Evolutionary conservation across 106 monocot genomes (phyloP).

Genomic region (Dendrobium chrysotoxum): DNA sequence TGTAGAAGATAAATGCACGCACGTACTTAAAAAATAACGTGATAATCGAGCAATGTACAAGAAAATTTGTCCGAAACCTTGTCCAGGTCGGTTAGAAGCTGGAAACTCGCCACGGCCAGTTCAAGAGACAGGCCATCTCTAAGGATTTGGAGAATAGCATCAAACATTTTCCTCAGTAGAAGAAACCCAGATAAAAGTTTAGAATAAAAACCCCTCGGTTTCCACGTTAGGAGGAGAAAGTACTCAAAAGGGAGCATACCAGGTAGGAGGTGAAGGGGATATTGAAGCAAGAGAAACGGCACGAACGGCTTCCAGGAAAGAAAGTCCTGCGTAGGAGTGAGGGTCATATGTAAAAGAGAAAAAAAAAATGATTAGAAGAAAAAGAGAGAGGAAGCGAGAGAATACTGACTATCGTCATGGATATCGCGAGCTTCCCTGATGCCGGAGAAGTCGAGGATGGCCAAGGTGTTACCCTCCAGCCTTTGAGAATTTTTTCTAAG

Average conservation of each 20-base stretch:
- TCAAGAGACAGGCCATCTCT: slow-evolving; percentile 59
- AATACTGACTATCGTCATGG: slow-evolving; percentile 66
- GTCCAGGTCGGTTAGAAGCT: slow-evolving; percentile 60
- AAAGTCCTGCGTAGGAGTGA: slow-evolving; percentile 33
- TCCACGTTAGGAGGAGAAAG: not conserved
- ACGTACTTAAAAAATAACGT: not conserved
- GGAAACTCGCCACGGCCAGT: slow-evolving; percentile 52
- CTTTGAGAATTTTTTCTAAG: slow-evolving; percentile 4
- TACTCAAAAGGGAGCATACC: slow-evolving; percentile 17
- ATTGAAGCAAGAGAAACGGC: slow-evolving; percentile 30
- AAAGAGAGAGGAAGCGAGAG: not conserved
- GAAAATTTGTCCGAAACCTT: slow-evolving; percentile 30
- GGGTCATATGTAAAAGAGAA: not conserved
- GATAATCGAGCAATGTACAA: not conserved
- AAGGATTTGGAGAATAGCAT: slow-evolving; percentile 66
- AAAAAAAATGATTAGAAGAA: not conserved
- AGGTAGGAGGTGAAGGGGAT: slow-evolving; percentile 39
- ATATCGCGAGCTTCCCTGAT: slow-evolving; percentile 61
- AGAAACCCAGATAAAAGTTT: not conserved
- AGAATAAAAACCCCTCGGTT: not conserved
- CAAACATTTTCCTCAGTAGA: slow-evolving; percentile 53
- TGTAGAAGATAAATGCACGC: slow-evolving; percentile 13
- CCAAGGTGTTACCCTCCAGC: slow-evolving; percentile 75
- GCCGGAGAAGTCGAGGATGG: slow-evolving; percentile 85
- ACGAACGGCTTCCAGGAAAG: slow-evolving; percentile 84